Percentiles rank a stretch among this genome's conserved stretches.
Evolutionary conservation across 192 early-diverging fungal genomes (phyloP).

Genomic region (Nowakowskiella sp.): DNA sequence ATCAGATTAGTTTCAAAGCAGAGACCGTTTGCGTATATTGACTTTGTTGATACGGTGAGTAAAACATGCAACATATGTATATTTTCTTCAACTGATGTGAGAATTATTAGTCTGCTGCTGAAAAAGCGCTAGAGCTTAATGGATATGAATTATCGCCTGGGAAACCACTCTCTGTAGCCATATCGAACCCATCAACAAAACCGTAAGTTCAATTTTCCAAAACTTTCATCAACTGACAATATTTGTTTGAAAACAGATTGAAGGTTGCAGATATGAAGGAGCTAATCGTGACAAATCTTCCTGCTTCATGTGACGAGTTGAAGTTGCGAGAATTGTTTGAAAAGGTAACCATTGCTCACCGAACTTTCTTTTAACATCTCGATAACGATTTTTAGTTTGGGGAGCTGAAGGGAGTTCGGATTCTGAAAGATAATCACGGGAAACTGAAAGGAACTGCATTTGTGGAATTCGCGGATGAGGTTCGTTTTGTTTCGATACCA

Average conservation of each 20-base stretch:
- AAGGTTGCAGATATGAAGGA: conserved; percentile 26
- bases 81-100: not conserved
- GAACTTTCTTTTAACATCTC: conserved; percentile 7
- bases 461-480: conserved; percentile 33
- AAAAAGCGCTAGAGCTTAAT: conserved; percentile 18
- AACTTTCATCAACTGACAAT: no score
- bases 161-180: conserved; percentile 27
- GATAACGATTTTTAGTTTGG: conserved; percentile 23
- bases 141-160: conserved; percentile 17
- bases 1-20: conserved; percentile 29
- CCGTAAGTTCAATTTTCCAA: conserved; percentile 17
- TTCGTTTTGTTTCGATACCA: conserved; percentile 7
- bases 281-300: conserved; percentile 36
- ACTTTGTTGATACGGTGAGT: conserved; percentile 31
- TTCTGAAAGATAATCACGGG: conserved; percentile 16
- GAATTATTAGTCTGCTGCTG: conserved; percentile 17
- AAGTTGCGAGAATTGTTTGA: conserved; percentile 24
- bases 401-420: conserved; percentile 25
- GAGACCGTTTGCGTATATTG: conserved; percentile 46
- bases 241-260: conserved; percentile 9
- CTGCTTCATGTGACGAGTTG: conserved; percentile 21
- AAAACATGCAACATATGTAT: not conserved
- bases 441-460: conserved; percentile 30
- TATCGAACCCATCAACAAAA: conserved; percentile 33
- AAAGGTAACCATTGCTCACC: conserved; percentile 8